Evolutionary conservation across 176 grass and related monocot genomes (phyloP).

Genomic region (Calamus simplicifolius): DNA sequence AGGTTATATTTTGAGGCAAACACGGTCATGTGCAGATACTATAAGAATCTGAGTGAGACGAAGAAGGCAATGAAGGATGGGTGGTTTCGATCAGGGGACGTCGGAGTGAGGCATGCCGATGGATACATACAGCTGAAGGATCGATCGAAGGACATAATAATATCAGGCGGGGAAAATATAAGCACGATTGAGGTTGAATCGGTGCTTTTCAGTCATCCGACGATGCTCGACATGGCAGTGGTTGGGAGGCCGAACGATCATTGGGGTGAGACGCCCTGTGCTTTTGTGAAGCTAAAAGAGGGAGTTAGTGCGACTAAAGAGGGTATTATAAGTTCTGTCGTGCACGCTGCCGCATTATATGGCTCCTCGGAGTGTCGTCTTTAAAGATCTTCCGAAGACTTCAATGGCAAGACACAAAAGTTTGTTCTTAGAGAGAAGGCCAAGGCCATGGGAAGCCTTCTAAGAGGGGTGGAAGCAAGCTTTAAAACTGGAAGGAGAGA

Average conservation of each 20-base stretch:
- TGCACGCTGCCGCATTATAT: constrained; percentile 15
- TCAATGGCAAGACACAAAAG: constrained; percentile 21
- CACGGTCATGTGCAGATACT: constrained; percentile 50
- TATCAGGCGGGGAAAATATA: constrained; percentile 38
- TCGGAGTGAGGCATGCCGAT: constrained; percentile 35
- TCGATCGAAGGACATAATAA: constrained; percentile 43
- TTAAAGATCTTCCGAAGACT: constrained; percentile 22
- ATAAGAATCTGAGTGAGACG: constrained; percentile 22
- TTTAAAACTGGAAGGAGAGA: too few relatives aligned
- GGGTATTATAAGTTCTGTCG: constrained; percentile 23
- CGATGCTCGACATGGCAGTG: constrained; percentile 32
- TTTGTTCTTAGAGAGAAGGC: constrained; percentile 15
- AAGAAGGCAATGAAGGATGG: constrained; percentile 28
- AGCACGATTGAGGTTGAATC: constrained; percentile 52
- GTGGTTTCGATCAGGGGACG: constrained; percentile 42
- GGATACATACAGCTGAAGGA: constrained; percentile 54
- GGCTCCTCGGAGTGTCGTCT: constrained; percentile 10
- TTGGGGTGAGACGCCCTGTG: constrained; percentile 35
- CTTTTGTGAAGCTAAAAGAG: constrained; percentile 38
- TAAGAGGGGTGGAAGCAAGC: too few relatives aligned
- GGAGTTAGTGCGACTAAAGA: not conserved
- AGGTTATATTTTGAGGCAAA: constrained; percentile 52
- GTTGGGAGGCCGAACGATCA: constrained; percentile 27
- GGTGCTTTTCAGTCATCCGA: constrained; percentile 32
- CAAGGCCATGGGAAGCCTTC: not conserved